phyloP scores from a whole-genome alignment of 257 asterid species.

The Osmanthus fragrans region DNA sequence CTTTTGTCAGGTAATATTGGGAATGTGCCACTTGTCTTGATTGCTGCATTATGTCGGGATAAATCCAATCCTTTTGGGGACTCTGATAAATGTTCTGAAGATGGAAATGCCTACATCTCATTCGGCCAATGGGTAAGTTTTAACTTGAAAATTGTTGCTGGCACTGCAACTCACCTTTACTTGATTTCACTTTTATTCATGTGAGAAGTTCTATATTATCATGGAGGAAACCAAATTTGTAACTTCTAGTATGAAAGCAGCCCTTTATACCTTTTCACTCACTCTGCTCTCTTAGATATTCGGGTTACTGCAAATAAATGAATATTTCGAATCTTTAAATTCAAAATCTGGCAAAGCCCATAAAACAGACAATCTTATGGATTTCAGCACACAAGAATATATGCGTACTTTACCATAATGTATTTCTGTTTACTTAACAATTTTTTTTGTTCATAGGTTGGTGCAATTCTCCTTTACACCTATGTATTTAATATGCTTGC shows the following conservation, averaged over 20 bases:
- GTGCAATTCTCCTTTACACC: slow-evolving; percentile 91
- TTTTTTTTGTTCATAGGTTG: slow-evolving; percentile 62
- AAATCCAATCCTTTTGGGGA: slow-evolving; percentile 93
- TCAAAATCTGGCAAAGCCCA: slow-evolving; percentile 3
- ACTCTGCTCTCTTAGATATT: not conserved
- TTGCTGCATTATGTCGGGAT: slow-evolving; percentile 92
- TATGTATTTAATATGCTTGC: slow-evolving; percentile 92
- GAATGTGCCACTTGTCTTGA: slow-evolving; percentile 94
- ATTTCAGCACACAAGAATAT: slow-evolving; percentile 1
- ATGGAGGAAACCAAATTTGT: slow-evolving; percentile 9
- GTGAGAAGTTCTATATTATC: not conserved
- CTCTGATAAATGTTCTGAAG: slow-evolving; percentile 66
- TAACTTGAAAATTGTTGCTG: slow-evolving; percentile 17
- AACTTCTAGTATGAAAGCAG: slow-evolving; percentile 10
- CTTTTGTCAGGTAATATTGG: slow-evolving; percentile 84
- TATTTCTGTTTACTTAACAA: slow-evolving; percentile 10
- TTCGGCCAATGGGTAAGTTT: slow-evolving; percentile 96
- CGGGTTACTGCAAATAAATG: not conserved
- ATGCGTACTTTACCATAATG: slow-evolving; percentile 1
- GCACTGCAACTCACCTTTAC: slow-evolving; percentile 8
- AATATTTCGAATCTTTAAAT: not conserved
- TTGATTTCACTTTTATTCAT: not conserved
- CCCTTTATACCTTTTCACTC: slow-evolving; percentile 12
- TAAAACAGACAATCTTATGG: slow-evolving; percentile 2
- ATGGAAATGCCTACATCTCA: slow-evolving; percentile 98